A percentile compares a stretch with the other conserved stretches of the same genome.
phyloP scores from a whole-genome alignment of 2,329 filamentous ascomycete species.

The Apiospora sp. region DNA sequence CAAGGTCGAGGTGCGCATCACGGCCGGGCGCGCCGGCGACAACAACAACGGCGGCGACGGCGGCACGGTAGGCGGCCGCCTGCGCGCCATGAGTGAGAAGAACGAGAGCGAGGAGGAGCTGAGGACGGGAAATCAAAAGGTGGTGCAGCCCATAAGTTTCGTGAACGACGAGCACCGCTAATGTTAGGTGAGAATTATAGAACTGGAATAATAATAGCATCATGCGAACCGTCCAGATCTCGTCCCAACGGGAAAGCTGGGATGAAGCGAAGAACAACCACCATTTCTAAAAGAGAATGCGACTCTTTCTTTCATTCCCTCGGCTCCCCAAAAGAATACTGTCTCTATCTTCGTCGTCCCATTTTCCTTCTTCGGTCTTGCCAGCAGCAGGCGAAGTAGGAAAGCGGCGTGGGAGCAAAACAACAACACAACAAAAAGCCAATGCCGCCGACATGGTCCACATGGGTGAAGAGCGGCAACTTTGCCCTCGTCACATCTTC shows the following conservation, averaged over 20 bases:
- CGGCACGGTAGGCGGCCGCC: not conserved
- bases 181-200: conserved; percentile 6
- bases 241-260: conserved; percentile 1
- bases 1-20: conserved; percentile 20
- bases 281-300: not conserved
- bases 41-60: not conserved
- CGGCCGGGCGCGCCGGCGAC: not conserved
- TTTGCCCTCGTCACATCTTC: conserved; percentile 6
- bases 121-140: conserved; percentile 8
- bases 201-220: not conserved
- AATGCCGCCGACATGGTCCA: not conserved
- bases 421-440: not conserved
- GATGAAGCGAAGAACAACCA: not conserved
- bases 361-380: not conserved
- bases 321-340: no score
- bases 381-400: not conserved
- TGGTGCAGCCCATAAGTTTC: conserved; percentile 23
- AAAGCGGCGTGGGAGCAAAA: not conserved
- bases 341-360: not conserved
- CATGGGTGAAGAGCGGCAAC: not conserved
- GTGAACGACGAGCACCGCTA: conserved; percentile 9
- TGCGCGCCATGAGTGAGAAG: conserved; percentile 24
- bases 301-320: no score
- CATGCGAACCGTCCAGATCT: conserved; percentile 9
- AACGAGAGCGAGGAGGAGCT: conserved; percentile 28